phyloP scores from a whole-genome alignment of 768 basidiomycete species.

The Collybia sordida region DNA sequence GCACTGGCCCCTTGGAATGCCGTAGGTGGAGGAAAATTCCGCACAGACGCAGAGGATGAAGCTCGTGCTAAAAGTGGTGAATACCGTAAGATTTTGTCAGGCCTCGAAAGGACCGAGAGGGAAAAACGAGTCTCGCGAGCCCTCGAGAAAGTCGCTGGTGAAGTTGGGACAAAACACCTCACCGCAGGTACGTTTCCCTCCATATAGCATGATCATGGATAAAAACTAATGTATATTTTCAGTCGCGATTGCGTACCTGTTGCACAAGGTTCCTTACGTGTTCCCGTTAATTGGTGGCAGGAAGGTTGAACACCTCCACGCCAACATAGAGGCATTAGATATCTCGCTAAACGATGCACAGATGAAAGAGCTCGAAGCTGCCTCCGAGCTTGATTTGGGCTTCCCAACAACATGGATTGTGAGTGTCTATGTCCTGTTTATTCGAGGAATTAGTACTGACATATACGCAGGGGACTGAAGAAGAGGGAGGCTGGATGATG shows the following conservation, averaged over 20 bases:
- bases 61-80: constrained; percentile 20
- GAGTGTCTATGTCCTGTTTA: constrained; percentile 9
- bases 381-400: constrained; percentile 43
- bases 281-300: constrained; percentile 54
- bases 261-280: constrained; percentile 53
- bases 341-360: constrained; percentile 45
- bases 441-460: no score
- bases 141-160: constrained; percentile 37
- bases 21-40: constrained; percentile 36
- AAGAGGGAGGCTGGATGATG: no score
- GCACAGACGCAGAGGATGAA: constrained; percentile 43
- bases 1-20: constrained; percentile 24
- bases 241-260: constrained; percentile 55
- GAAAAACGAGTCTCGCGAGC: constrained; percentile 30
- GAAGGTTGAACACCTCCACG: constrained; percentile 49
- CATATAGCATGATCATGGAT: constrained; percentile 12
- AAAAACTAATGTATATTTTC: background rate
- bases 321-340: constrained; percentile 50
- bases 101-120: constrained; percentile 33
- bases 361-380: constrained; percentile 42
- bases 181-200: constrained; percentile 17
- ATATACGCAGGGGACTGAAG: no score
- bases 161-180: constrained; percentile 33
- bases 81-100: constrained; percentile 16
- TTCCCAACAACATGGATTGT: constrained; percentile 40